Evolutionary conservation across 1,284 basidiomycete species (phyloP), one percentile per base, ranked within the genome.

Genomic region (Irpex sp.): DNA sequence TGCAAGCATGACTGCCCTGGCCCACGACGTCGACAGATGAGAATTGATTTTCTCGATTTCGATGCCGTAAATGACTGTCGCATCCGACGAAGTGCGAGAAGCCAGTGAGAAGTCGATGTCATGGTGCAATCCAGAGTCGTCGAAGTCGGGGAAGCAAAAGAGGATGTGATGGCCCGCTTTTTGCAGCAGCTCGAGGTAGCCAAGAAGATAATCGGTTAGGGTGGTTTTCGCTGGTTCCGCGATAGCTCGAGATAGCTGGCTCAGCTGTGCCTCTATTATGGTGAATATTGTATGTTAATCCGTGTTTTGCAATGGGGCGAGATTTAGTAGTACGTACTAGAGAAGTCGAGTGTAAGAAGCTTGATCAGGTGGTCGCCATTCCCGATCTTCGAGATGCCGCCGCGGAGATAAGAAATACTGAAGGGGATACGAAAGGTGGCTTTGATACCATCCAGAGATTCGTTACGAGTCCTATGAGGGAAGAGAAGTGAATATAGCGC

Each of bases 101-200:
- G 65, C 59, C 55, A 71, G 65, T 37, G 71, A 69, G 62, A 67
- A 74, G 62, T 75, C 68, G 62, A 75, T 69, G 17, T 59, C 35
- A 39, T 69, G 64, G 11, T 57, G 58, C 46, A 61, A 51, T 2
- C 58, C 50, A 54, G 67, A 66, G 50, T 72, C 70, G 62, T 70
- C 71, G 61, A 74, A 75, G 49, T 73, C 70, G 21, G 73, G 73
- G 13, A 74, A 68, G 6, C 71, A 72, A 63, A 70, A 73, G 8
- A 74, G 65, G 57, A 74, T 69, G 60, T 74, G 71, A 61, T 72
- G 65, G 4, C 74, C 73, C 2, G 74, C 70, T 43, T 64, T 57
- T 50, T 67, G 63, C 15, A 76, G 68, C 57, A 71, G 63, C 13
- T 66, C 60, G 46, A 74, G 68, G 64, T 73, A 74, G 13, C 66